A percentile compares a stretch with the other conserved stretches of the same genome.
Conservation (phyloP, 2,329 filamentous ascomycete species). For the Sporothrix dimorphospora region DNA sequence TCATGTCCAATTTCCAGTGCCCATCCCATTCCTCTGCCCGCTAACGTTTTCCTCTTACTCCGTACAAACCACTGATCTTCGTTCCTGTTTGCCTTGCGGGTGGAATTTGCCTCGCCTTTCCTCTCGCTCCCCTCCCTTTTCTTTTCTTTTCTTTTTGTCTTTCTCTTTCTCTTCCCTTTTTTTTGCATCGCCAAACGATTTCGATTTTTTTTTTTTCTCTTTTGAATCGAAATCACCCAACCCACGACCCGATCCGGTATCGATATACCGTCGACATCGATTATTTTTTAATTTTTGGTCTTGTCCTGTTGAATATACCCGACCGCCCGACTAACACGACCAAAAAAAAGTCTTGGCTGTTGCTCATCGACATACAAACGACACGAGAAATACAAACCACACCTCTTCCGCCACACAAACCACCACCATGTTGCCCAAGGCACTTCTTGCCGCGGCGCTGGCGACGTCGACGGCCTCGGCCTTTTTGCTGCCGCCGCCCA, state of each 20-base stretch:
- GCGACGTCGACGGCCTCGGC: constrained; percentile 45
- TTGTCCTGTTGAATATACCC: neutral
- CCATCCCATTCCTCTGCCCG: neutral
- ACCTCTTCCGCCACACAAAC: neutral
- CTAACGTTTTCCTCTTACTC: neutral
- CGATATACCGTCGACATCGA: neutral
- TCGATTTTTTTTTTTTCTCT: neutral
- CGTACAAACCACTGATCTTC: neutral
- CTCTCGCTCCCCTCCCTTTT: neutral
- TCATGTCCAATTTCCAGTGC: constrained; percentile 23
- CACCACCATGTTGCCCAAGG: constrained; percentile 45
- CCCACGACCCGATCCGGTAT: neutral
- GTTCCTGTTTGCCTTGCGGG: neutral
- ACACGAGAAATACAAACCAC: too few species aligned
- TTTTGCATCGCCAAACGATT: neutral
- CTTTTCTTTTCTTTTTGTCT: neutral
- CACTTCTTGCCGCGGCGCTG: constrained; percentile 50
- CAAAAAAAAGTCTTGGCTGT: constrained; percentile 1
- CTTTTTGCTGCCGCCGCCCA: constrained; percentile 58
- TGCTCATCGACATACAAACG: neutral
- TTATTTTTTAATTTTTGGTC: too few species aligned
- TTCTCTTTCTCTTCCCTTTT: neutral
- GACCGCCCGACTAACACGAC: neutral
- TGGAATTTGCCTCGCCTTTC: neutral
- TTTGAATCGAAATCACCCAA: neutral